Conservation (phyloP, 306 rosid genomes). For the Albizia julibrissin region DNA sequence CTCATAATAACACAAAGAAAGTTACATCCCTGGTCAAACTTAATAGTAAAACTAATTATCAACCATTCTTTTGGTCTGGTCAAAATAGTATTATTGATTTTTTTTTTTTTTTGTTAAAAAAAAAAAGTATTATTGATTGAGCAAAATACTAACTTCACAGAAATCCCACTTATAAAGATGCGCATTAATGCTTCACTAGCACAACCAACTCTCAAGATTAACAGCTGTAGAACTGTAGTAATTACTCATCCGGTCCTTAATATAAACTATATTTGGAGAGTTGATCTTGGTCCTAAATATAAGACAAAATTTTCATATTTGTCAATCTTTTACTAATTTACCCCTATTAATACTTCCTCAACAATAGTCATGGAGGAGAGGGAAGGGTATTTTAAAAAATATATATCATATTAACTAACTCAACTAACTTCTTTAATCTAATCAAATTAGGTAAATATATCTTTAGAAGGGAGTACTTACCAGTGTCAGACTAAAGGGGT, state of each 20-base stretch:
- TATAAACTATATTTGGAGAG: too few relatives aligned
- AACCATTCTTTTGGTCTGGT: neutral
- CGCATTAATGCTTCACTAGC: neutral
- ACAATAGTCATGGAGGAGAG: too few relatives aligned
- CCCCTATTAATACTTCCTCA: too few relatives aligned
- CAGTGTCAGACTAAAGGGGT: conserved; percentile 36
- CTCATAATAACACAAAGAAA: neutral
- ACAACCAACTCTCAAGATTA: neutral
- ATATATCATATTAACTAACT: too few relatives aligned
- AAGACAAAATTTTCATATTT: too few relatives aligned
- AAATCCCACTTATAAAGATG: neutral
- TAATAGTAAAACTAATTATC: neutral
- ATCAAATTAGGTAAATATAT: too few relatives aligned
- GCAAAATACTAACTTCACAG: conserved; percentile 22
- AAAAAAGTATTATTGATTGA: neutral
- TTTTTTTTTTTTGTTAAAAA: too few relatives aligned
- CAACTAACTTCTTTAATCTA: too few relatives aligned
- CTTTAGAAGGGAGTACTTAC: conserved; percentile 35
- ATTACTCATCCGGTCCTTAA: neutral
- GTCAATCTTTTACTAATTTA: too few relatives aligned
- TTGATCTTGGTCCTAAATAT: too few relatives aligned
- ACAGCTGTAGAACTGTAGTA: conserved; percentile 3
- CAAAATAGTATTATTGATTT: neutral
- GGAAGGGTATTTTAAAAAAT: too few relatives aligned
- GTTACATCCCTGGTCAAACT: neutral